Conservation (phyloP, 2,329 filamentous ascomycete genomes). For the Parastagonospora nodorum region DNA sequence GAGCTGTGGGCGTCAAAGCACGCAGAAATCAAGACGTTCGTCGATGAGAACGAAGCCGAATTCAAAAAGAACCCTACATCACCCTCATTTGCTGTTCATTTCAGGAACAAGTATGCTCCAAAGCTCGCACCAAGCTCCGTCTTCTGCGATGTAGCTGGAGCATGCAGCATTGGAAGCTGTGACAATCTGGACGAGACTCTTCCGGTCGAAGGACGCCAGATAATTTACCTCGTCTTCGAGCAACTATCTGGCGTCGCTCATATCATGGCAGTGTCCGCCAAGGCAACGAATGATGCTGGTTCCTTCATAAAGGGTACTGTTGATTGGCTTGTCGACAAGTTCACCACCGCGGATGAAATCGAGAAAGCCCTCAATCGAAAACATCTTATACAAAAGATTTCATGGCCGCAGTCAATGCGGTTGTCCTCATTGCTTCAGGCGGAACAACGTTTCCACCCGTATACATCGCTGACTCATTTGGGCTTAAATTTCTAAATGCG, state of each 20-base stretch:
- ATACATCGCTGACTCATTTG: no score
- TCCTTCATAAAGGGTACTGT: background rate
- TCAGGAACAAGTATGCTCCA: conserved; percentile 1
- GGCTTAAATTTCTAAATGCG: no score
- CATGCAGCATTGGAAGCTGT: background rate
- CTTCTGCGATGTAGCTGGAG: conserved; percentile 4
- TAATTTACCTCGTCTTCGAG: conserved; percentile 8
- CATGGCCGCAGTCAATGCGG: no score
- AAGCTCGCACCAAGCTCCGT: background rate
- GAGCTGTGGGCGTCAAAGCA: background rate
- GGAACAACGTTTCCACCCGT: no score
- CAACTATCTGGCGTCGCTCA: conserved; percentile 4
- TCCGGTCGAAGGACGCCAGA: conserved; percentile 3
- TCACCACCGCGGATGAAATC: no score
- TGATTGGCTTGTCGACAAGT: background rate
- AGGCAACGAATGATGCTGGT: background rate
- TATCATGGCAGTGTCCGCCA: background rate
- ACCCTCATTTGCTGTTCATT: background rate
- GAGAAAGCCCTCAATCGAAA: no score
- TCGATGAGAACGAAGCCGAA: background rate
- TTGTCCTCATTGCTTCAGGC: no score
- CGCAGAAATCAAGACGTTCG: background rate
- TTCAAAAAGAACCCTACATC: background rate
- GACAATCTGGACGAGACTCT: background rate
- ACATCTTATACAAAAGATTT: no score